phyloP scores from a whole-genome alignment of 1,139 yeast genomes.

The Scheffersomyces segobiensis region DNA sequence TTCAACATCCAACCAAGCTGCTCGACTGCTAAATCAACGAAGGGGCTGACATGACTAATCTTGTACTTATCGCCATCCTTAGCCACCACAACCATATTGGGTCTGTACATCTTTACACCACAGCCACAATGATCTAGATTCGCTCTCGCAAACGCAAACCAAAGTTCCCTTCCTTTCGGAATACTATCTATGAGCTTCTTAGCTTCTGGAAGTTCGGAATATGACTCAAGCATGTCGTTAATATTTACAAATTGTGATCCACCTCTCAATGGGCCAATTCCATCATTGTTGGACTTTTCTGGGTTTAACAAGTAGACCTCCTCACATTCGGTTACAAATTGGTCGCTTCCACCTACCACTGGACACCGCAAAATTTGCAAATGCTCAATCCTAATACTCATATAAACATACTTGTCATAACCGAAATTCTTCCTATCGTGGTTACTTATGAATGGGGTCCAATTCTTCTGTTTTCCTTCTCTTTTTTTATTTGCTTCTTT shows the following conservation, averaged over 20 bases:
- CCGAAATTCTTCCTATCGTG: constrained; percentile 13
- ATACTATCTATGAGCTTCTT: constrained; percentile 1
- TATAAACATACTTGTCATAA: constrained; percentile 27
- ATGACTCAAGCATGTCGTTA: constrained; percentile 12
- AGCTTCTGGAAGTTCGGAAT: not conserved
- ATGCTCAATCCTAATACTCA: constrained; percentile 36
- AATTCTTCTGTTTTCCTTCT: constrained; percentile 31
- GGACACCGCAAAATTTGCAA: constrained; percentile 27
- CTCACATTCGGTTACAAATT: constrained; percentile 22
- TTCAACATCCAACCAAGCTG: constrained; percentile 8
- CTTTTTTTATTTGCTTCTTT: not conserved
- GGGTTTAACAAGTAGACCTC: constrained; percentile 21
- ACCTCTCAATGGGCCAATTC: constrained; percentile 39
- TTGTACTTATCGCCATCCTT: constrained; percentile 8
- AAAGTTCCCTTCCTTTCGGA: constrained; percentile 13
- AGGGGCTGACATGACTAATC: constrained; percentile 5
- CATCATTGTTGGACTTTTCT: constrained; percentile 9
- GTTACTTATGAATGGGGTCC: constrained; percentile 38
- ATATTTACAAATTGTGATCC: constrained; percentile 37
- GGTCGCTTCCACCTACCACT: constrained; percentile 6
- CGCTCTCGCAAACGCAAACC: constrained; percentile 18
- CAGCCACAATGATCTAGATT: constrained; percentile 19
- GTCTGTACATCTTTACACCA: constrained; percentile 16
- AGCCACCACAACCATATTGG: constrained; percentile 15
- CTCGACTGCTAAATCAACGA: constrained; percentile 6